Conservation (phyloP, 306 rosid species). For the Echinosophora koreensis region DNA sequence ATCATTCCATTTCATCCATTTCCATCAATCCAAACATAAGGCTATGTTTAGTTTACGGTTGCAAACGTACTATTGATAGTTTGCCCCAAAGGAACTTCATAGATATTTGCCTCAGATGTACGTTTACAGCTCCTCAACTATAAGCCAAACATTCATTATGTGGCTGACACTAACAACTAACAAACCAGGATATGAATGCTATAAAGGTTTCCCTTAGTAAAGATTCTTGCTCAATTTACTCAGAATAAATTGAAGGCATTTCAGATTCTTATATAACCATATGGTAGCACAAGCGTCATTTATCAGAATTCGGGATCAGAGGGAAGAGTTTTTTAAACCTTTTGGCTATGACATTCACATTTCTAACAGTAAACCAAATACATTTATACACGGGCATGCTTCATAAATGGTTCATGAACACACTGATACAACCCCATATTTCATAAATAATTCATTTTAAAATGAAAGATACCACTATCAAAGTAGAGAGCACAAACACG, state of each 20-base stretch:
- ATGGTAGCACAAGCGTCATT: background rate
- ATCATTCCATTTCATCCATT: no score
- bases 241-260: background rate
- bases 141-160: no score
- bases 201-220: background rate
- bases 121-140: no score
- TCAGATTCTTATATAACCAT: background rate
- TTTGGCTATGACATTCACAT: background rate
- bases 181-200: background rate
- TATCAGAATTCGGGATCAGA: background rate
- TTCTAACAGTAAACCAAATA: slow-evolving; percentile 10
- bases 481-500: slow-evolving; percentile 22
- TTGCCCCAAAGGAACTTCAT: no score
- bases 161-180: no score
- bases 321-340: background rate
- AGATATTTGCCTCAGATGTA: no score
- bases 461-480: slow-evolving; percentile 27
- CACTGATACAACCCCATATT: slow-evolving; percentile 17
- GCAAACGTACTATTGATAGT: no score
- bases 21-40: no score
- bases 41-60: no score
- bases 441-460: background rate
- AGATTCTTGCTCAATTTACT: background rate
- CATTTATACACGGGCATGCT: slow-evolving; percentile 20
- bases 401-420: slow-evolving; percentile 14